Evolutionary conservation across 2,329 filamentous ascomycete species (phyloP).

Genomic region (Trichophyton benhamiae): DNA sequence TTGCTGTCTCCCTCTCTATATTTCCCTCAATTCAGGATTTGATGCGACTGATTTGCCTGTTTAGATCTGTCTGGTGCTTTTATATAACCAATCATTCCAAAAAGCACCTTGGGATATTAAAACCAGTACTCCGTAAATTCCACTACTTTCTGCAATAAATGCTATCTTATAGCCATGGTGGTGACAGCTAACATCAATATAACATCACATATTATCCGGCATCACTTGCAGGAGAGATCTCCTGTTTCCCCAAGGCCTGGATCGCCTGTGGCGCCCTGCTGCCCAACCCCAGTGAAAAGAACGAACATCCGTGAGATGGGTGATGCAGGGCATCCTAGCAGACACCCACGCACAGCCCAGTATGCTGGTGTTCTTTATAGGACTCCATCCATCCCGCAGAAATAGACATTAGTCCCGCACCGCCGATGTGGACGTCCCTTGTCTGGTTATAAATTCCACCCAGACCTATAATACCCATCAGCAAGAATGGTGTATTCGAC

Average conservation of each 20-base stretch:
- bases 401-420: background rate
- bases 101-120: too few species aligned
- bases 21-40: background rate
- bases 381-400: background rate
- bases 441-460: background rate
- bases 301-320: background rate
- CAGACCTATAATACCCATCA: background rate
- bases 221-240: background rate
- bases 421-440: background rate
- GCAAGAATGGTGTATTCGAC: background rate
- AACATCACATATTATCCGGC: background rate
- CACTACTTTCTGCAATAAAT: too few species aligned
- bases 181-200: background rate
- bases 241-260: background rate
- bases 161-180: background rate
- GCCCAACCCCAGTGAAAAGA: background rate
- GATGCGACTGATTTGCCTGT: background rate
- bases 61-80: background rate
- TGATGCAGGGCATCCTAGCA: background rate
- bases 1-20: background rate
- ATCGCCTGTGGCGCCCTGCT: background rate
- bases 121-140: too few species aligned
- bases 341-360: background rate
- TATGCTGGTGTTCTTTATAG: background rate
- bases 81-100: too few species aligned